Base-by-base conservation (phyloP, 2,329 filamentous ascomycete species). In the Trichophyton simii region DNA sequence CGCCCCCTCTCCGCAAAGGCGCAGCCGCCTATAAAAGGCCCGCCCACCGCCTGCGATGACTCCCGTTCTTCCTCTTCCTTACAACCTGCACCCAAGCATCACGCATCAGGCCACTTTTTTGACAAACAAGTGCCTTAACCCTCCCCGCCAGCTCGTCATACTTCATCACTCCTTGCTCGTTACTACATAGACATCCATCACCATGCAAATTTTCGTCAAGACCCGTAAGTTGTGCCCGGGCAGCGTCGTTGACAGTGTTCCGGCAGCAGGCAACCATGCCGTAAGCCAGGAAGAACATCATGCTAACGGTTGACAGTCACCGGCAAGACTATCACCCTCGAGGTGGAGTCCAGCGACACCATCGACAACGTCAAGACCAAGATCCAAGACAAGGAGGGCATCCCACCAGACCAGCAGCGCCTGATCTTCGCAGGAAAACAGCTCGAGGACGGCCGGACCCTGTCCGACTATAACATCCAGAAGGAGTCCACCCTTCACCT, bases 181-280 rank as follows among this genome's bases (percentile, higher is more conserved):
- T 15, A 28, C 31, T 3, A 25, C 60, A 50, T 20, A 60, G 18
- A 60, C 67, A 65, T 69, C 63, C 42, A 67, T 72, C 77, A 85
- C 68, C 77, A 95, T 96, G 91, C 91, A 96, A 83, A 96, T 96
- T 83, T 96, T 96, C 78, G 91, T 96, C 72, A 96, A 96, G 87
- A 96, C 91, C 70, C 84, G 87, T 90, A 81, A 83, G 87, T 87
- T 70, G 41, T 65, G 62, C 59, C 63, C 28, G 8, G 5, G 6
- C 6, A 31, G 25, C 25, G 5, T 28, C 25, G 25, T 28, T 22
- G 3, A 22, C 22, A 2, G 22, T 22, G 22, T 22, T 22, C 22
- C 22, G 22, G 22, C 22, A 22, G 22, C 22, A 22, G 22, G 22
- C 2, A 22, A 2, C 22, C 22, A 22, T 22, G 22, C 22, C 22